Percentiles rank a stretch among this genome's conserved stretches.
phyloP scores from a whole-genome alignment of 345 rosid species.

The Boechera stricta region DNA sequence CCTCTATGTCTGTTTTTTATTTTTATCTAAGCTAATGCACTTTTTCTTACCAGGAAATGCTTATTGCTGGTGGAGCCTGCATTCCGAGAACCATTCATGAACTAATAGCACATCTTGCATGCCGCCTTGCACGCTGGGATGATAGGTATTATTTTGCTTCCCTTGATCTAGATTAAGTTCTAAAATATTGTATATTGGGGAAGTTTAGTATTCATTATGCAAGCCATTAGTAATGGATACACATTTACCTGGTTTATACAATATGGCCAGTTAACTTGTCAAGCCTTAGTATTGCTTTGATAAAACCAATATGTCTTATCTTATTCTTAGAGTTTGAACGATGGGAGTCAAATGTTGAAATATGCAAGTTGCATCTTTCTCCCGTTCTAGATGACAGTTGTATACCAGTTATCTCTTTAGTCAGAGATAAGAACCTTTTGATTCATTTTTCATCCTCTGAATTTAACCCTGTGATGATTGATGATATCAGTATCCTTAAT shows the following conservation, averaged over 20 bases:
- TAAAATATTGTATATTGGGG: background rate
- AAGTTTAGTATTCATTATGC: background rate
- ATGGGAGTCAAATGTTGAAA: background rate
- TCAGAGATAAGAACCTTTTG: background rate
- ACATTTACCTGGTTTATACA: background rate
- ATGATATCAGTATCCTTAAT: conserved; percentile 18
- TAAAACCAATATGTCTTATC: background rate
- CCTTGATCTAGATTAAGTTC: background rate
- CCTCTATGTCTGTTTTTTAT: background rate
- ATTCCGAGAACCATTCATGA: conserved; percentile 59
- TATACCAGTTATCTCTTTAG: background rate
- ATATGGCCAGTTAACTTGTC: background rate
- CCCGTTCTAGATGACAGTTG: background rate
- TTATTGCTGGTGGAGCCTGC: conserved; percentile 54
- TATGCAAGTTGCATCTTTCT: background rate
- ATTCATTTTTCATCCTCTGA: conserved; percentile 9
- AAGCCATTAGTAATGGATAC: conserved; percentile 9
- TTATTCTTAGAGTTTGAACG: background rate
- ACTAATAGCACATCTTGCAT: conserved; percentile 64
- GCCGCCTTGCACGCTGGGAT: conserved; percentile 72
- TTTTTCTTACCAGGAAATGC: conserved; percentile 56
- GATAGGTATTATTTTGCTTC: conserved; percentile 53
- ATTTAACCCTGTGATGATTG: conserved; percentile 13
- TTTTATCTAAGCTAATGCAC: conserved; percentile 1
- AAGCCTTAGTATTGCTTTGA: background rate